These are phyloP conservation scores for Mrakia hoshinonis DNA, from an alignment of 768 basidiomycete genomes.

Conservation along the genomic window DNA sequence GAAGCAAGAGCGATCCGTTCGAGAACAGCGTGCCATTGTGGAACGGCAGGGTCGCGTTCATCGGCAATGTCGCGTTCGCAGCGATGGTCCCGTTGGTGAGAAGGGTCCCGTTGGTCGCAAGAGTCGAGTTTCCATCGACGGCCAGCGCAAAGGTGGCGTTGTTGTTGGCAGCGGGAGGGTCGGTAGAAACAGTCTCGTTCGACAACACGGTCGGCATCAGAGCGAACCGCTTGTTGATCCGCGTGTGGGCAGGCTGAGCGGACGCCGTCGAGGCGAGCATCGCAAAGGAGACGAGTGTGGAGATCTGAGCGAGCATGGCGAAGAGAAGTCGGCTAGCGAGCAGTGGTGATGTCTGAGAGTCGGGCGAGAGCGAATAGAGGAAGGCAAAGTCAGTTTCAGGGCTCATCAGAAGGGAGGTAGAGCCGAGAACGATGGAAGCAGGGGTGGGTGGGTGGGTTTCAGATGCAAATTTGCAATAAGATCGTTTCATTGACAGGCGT, in stretches of 20 bases:
- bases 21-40: not conserved
- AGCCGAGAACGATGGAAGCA: not conserved
- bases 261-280: constrained; percentile 7
- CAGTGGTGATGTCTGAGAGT: not conserved
- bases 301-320: not conserved
- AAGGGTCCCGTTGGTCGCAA: not conserved
- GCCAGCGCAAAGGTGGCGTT: not conserved
- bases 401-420: not conserved
- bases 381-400: not conserved
- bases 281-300: not conserved
- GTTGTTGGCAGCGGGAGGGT: not conserved
- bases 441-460: not conserved
- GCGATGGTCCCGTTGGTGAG: constrained; percentile 6
- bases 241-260: not conserved
- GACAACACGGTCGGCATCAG: not conserved
- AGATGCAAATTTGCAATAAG: not conserved
- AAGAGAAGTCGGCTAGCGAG: constrained; percentile 4
- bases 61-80: not conserved
- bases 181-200: not conserved
- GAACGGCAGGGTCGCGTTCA: not conserved
- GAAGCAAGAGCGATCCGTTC: not conserved
- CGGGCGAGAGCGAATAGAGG: not conserved
- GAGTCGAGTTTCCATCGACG: not conserved
- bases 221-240: not conserved
- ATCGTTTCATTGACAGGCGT: not conserved